Base-by-base conservation (phyloP, 2,329 filamentous ascomycete species). In the Talaromyces sp. region DNA sequence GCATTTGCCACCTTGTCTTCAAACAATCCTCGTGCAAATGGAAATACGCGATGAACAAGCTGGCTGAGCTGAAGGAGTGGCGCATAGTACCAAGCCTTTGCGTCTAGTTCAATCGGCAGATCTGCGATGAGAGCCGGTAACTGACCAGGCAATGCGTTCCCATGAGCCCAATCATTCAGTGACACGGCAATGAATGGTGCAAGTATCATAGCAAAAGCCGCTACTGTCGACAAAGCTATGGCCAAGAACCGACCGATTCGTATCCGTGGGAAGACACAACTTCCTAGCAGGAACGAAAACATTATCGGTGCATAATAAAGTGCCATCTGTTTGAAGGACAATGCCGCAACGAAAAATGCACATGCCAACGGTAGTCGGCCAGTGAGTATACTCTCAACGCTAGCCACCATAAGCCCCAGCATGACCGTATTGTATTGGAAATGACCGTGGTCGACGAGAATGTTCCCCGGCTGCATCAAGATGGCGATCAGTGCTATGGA, bases 241-340 rank as follows among this genome's bases (percentile, higher is more conserved):
- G 84, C 85, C 4, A 95, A 67, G 25, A 98, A 85, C 2, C 92
- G 86, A 0, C 83, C 74, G 1, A 88, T 69, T 62, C 89, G 88
- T 69, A 93, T 77, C 11, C 82, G 81, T 0, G 93, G 93, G 66
- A 88, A 88, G n/a, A 96, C 69, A 72, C 93, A 97, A 71, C 88
- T 87, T 8, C 93, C 95, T 0, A 98, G 81, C 1, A 99, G 86
- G 72, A 93, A 99, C 35, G 92, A 89, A 74, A 98, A 98, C 63
- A 98, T 88, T 21, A 89, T 88, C 14, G 96, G 93, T 2, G 96
- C 92, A 76, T 97, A 99, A 79, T 98, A 99, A 16, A 99, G 83
- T 0, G 93, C 93, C 96, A 99, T 99, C 76, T 99, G 95, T 81
- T 99, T 99, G 82, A 98, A 99, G 5, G 92, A 92, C n/a, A 99